These are phyloP conservation scores for Jacaranda mimosifolia DNA, from an alignment of 257 asterid genomes.

Conservation along the genomic window DNA sequence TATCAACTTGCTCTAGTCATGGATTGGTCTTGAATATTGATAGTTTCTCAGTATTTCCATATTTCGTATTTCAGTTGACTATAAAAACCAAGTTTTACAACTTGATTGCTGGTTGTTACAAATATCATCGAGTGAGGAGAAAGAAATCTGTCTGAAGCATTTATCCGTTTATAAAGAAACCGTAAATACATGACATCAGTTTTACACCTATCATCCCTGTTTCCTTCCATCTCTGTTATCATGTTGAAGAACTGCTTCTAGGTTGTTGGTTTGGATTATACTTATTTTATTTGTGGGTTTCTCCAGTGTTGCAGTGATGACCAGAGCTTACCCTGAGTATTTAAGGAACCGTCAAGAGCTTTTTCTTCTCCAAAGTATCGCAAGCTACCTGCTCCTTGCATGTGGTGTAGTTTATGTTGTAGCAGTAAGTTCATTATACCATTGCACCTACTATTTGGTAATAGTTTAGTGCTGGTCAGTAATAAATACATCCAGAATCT, in stretches of 20 bases:
- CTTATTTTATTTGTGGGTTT: constrained; percentile 24
- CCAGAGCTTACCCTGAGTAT: constrained; percentile 92
- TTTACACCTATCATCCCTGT: constrained; percentile 8
- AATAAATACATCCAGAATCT: neutral
- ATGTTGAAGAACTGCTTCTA: constrained; percentile 21
- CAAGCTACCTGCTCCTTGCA: constrained; percentile 85
- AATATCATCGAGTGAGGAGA: neutral
- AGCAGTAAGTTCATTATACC: constrained; percentile 64
- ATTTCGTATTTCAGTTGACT: neutral
- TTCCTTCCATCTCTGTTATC: neutral
- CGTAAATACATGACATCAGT: neutral
- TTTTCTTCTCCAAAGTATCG: constrained; percentile 82
- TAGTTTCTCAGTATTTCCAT: neutral
- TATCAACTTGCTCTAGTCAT: constrained; percentile 1
- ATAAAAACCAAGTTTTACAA: neutral
- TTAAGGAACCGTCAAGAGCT: constrained; percentile 61
- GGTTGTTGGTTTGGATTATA: constrained; percentile 20
- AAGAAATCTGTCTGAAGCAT: constrained; percentile 10
- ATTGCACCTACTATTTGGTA: constrained; percentile 29
- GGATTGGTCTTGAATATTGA: neutral
- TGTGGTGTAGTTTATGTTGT: constrained; percentile 80
- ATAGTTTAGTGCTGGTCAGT: constrained; percentile 21
- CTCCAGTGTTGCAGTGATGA: constrained; percentile 96
- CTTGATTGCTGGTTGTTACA: constrained; percentile 1
- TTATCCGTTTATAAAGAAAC: constrained; percentile 11